These are phyloP conservation scores for Knufia petricola DNA, from an alignment of 2,329 filamentous ascomycete genomes.

Conservation along the genomic window DNA sequence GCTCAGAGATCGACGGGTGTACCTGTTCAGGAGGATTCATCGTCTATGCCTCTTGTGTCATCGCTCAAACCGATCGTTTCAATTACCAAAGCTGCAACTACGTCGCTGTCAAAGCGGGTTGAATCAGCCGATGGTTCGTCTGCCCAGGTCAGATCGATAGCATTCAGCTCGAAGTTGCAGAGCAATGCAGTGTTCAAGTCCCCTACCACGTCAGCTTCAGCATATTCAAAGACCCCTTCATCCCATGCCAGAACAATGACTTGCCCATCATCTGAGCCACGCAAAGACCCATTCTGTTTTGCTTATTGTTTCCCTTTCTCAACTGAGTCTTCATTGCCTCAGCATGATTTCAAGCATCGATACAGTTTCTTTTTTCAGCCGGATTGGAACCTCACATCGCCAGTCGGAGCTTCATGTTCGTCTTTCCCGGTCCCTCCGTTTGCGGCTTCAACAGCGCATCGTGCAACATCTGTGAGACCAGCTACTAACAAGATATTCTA, in stretches of 20 bases:
- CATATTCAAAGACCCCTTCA: conserved; percentile 25
- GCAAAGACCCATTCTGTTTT: conserved; percentile 7
- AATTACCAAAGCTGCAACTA: not conserved
- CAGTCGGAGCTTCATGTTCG: conserved; percentile 45
- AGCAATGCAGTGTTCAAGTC: conserved; percentile 26
- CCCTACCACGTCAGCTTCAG: conserved; percentile 29
- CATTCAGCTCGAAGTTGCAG: conserved; percentile 4
- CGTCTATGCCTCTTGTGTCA: conserved; percentile 5
- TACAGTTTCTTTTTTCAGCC: conserved; percentile 46
- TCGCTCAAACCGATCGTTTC: conserved; percentile 12
- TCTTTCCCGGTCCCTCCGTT: conserved; percentile 28
- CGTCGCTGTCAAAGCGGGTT: not conserved
- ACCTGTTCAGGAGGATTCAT: conserved; percentile 5
- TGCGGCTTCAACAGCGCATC: conserved; percentile 16
- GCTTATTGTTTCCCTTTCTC: not conserved
- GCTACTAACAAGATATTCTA: conserved; percentile 23
- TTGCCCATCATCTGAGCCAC: conserved; percentile 10
- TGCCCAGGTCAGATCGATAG: not conserved
- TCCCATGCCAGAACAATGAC: conserved; percentile 8
- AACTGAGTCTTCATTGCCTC: conserved; percentile 19
- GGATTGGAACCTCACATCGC: conserved; percentile 45
- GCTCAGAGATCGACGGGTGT: conserved; percentile 18
- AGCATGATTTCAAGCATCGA: conserved; percentile 11
- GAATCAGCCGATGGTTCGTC: not conserved
- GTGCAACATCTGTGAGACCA: too few relatives aligned